A percentile compares a stretch with the other conserved stretches of the same genome.
Evolutionary conservation across 495 filamentous ascomycete species (phyloP).

Genomic region (Neurospora intermedia): DNA sequence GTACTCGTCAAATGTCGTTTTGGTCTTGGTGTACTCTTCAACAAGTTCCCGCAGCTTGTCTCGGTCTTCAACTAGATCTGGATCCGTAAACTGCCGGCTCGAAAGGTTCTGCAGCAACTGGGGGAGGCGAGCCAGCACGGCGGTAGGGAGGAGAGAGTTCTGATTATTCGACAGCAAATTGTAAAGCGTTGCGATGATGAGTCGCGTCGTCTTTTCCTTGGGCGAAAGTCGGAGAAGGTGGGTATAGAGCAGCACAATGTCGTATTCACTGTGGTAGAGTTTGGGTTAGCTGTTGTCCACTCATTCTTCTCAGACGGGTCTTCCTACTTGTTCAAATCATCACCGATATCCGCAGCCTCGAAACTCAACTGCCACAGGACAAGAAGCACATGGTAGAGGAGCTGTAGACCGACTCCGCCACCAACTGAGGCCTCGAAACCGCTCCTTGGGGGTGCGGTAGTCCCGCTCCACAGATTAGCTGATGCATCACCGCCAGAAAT

Average conservation of each 20-base stretch:
- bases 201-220: constrained; percentile 94
- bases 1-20: constrained; percentile 96
- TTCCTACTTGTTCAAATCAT: constrained; percentile 72
- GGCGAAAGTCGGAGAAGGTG: constrained; percentile 83
- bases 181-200: constrained; percentile 76
- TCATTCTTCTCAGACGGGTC: neutral
- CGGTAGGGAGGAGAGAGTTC: constrained; percentile 65
- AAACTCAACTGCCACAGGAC: constrained; percentile 95
- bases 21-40: constrained; percentile 89
- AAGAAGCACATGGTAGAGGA: constrained; percentile 88
- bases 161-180: constrained; percentile 78
- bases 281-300: constrained; percentile 14
- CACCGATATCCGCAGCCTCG: constrained; percentile 71
- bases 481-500: constrained; percentile 56
- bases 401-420: constrained; percentile 81
- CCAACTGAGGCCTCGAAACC: constrained; percentile 52
- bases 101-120: constrained; percentile 68
- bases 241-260: constrained; percentile 82
- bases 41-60: constrained; percentile 62
- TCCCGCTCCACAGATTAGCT: constrained; percentile 53
- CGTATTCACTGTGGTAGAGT: constrained; percentile 58
- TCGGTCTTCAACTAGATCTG: constrained; percentile 82
- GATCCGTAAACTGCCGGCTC: constrained; percentile 76
- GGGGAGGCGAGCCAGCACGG: constrained; percentile 74
- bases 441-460: constrained; percentile 40